These are phyloP conservation scores for Selaginella moellendorffii DNA, from an alignment of 75 land plant genomes.

Conservation along the genomic window DNA sequence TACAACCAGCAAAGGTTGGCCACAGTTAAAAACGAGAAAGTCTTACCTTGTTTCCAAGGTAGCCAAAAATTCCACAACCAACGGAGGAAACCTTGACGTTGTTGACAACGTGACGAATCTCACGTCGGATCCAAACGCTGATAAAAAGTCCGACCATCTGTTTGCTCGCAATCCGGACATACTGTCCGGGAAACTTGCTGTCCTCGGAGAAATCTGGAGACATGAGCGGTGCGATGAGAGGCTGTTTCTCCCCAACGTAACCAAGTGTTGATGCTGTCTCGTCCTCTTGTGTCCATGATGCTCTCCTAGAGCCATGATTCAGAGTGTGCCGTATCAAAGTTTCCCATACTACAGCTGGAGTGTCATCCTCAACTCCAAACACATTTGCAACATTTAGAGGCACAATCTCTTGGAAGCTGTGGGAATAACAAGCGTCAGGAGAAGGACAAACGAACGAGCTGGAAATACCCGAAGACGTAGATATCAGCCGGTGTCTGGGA, in stretches of 20 bases:
- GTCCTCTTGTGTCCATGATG: too few species aligned
- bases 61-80: slow-evolving; percentile 72
- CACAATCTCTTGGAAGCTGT: slow-evolving; percentile 37
- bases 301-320: not conserved
- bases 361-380: slow-evolving; percentile 26
- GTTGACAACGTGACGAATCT: slow-evolving; percentile 31
- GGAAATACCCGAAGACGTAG: not conserved
- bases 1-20: too few species aligned
- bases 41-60: slow-evolving; percentile 79
- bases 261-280: not conserved
- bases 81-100: slow-evolving; percentile 58
- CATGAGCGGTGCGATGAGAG: not conserved
- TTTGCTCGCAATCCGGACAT: slow-evolving; percentile 31
- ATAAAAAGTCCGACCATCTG: slow-evolving; percentile 45
- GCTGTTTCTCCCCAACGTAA: not conserved
- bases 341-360: slow-evolving; percentile 28
- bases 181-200: slow-evolving; percentile 8
- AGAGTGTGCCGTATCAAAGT: slow-evolving; percentile 12
- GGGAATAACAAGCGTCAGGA: not conserved
- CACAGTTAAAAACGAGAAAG: not conserved
- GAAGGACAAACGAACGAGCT: not conserved
- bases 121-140: slow-evolving; percentile 33
- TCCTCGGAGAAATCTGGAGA: too few species aligned
- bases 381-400: slow-evolving; percentile 26
- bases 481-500: not conserved